Evolutionary conservation across 2,329 filamentous ascomycete genomes (phyloP), one percentile per base, ranked within the genome.

Genomic region (Colletotrichum tabaci): DNA sequence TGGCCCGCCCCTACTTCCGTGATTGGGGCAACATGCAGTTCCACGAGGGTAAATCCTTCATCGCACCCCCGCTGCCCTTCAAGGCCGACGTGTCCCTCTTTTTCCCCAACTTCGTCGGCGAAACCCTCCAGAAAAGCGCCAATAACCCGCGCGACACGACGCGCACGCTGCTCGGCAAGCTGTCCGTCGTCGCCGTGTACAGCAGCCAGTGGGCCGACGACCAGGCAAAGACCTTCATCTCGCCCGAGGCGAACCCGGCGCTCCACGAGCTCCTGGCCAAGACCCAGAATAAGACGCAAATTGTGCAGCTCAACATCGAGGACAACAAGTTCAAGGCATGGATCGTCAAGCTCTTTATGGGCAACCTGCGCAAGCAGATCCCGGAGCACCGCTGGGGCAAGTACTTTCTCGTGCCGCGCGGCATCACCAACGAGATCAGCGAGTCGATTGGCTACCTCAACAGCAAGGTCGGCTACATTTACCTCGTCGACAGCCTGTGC

Each of bases 391-490:
- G 90, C 73, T 90, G 89, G 87, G 84, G 82, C 58, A 85, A 84
- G 76, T 92, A 93, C 80, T 91, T 93, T 74, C 77, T 92, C 42
- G 87, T 93, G 23, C 84, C 84, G 62, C 85, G 82, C 72, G 90
- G 89, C 49, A 79, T 92, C 63, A 87, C 88, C 0, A 87, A 91
- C 64, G 86, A 90, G 66, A 89, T 92, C 66, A 85, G 87, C 63
- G 90, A 92, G 80, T 85, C 84, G 49, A 89, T 93, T 73, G 91
- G 91, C 13, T 76, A 97, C 79, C 84, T 97, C 79, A 99, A 99
- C 82, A 91, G 90, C 75, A 97, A 95, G 82, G 96, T 98, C 44
- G 96, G 95, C 47, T 98, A 98, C 83, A 92, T 95, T 5, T 99
- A 98, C 82, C 87, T 99, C 58, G 87, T 99, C 70, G 96, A 99